phyloP scores from a whole-genome alignment of 768 basidiomycete genomes.

The Mycena metata region DNA sequence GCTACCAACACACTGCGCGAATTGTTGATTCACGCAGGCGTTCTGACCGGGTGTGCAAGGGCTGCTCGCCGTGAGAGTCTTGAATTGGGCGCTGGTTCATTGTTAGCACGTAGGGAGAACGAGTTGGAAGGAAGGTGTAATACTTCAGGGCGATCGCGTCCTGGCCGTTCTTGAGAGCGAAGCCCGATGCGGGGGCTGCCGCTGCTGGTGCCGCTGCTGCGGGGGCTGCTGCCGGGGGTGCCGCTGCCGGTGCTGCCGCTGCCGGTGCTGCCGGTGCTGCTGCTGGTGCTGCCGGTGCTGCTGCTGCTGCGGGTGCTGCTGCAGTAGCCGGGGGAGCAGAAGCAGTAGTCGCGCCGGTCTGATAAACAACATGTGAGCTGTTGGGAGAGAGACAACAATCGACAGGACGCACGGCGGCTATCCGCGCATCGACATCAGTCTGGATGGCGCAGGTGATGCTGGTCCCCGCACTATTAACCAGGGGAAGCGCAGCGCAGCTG shows the following conservation, averaged over 20 bases:
- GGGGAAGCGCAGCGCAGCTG: constrained; percentile 66
- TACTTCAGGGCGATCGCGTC: constrained; percentile 56
- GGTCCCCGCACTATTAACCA: constrained; percentile 64
- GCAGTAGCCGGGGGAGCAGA: constrained; percentile 29
- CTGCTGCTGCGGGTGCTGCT: background rate
- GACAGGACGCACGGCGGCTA: constrained; percentile 55
- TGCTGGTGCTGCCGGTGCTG: background rate
- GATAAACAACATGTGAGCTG: background rate
- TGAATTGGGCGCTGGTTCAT: constrained; percentile 55
- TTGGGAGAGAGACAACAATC: background rate
- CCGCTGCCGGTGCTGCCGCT: too few species aligned
- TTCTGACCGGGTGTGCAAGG: constrained; percentile 55
- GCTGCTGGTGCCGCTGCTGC: too few species aligned
- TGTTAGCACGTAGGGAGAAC: too few species aligned
- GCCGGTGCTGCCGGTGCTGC: background rate
- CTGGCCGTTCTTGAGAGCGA: constrained; percentile 55
- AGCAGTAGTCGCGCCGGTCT: constrained; percentile 29
- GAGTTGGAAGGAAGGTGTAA: too few species aligned
- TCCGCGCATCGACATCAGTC: constrained; percentile 61
- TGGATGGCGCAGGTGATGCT: constrained; percentile 65
- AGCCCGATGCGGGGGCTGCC: too few species aligned
- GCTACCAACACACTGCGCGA: constrained; percentile 71
- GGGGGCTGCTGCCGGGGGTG: too few species aligned
- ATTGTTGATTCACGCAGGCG: constrained; percentile 63
- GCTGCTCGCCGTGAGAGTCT: constrained; percentile 48